phyloP scores from a whole-genome alignment of 2,329 filamentous ascomycete species.

The Aspergillus aculeatinus region DNA sequence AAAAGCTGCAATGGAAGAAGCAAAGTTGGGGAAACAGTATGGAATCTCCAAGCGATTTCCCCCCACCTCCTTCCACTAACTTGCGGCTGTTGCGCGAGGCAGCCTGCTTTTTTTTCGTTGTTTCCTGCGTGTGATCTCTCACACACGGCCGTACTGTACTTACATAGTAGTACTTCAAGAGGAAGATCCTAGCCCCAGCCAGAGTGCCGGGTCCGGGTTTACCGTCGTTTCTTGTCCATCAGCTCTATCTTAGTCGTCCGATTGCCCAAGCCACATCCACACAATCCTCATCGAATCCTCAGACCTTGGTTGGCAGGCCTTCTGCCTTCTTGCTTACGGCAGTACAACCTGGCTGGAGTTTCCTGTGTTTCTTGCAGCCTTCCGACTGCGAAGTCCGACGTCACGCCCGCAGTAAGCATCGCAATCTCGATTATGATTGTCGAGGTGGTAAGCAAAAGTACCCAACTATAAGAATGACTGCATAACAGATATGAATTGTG shows the following conservation, averaged over 20 bases:
- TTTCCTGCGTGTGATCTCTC: slow-evolving; percentile 12
- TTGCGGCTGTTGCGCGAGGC: slow-evolving; percentile 4
- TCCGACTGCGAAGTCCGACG: background rate
- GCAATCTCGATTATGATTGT: background rate
- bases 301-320: background rate
- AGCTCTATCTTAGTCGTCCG: background rate
- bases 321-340: too few species aligned
- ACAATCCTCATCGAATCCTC: background rate
- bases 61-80: background rate
- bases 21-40: background rate
- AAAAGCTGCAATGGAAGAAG: background rate
- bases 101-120: background rate
- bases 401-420: background rate
- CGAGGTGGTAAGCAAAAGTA: background rate
- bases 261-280: background rate
- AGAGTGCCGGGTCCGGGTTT: slow-evolving; percentile 21
- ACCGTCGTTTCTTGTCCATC: slow-evolving; percentile 13
- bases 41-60: background rate
- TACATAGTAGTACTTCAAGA: slow-evolving; percentile 1
- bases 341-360: too few species aligned
- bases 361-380: background rate
- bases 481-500: slow-evolving; percentile 8
- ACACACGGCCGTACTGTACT: background rate
- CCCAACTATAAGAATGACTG: slow-evolving; percentile 6
- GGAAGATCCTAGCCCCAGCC: slow-evolving; percentile 24